These are phyloP conservation scores for Zasmidium angulare DNA, from an alignment of 2,329 filamentous ascomycete genomes.

Conservation along the genomic window DNA sequence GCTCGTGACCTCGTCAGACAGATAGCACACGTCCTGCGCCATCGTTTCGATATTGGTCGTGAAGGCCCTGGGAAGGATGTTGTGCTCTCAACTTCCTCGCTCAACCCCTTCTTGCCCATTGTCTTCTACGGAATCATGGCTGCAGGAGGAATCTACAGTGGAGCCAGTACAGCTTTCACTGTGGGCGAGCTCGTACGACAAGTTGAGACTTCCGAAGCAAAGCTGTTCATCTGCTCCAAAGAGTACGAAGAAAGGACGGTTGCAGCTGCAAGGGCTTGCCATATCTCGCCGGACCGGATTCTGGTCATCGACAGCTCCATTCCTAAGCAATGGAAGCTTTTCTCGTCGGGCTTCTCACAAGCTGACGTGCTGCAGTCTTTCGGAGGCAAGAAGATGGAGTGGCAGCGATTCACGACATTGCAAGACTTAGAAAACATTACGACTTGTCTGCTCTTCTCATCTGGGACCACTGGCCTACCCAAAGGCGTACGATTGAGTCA, in stretches of 20 bases:
- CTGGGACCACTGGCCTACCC: constrained; percentile 47
- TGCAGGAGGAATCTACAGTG: constrained; percentile 58
- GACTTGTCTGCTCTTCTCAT: constrained; percentile 47
- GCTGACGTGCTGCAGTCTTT: constrained; percentile 46
- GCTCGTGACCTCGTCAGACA: constrained; percentile 51
- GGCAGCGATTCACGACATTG: constrained; percentile 54
- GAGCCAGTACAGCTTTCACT: constrained; percentile 52
- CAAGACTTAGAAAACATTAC: constrained; percentile 55
- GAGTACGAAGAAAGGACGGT: constrained; percentile 48
- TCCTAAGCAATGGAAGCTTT: constrained; percentile 5
- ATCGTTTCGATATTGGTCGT: constrained; percentile 52
- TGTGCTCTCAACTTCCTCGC: constrained; percentile 56
- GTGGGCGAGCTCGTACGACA: constrained; percentile 51
- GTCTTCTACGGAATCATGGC: constrained; percentile 58
- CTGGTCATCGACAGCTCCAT: constrained; percentile 46
- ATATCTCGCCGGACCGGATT: constrained; percentile 47
- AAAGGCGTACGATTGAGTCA: constrained; percentile 34
- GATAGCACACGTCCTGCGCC: constrained; percentile 56
- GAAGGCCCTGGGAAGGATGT: constrained; percentile 51
- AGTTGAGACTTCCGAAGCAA: constrained; percentile 42
- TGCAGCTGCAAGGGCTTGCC: constrained; percentile 50
- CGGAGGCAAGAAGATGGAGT: constrained; percentile 45
- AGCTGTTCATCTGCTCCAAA: constrained; percentile 47
- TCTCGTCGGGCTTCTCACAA: constrained; percentile 31
- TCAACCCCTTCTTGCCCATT: constrained; percentile 54